phyloP scores from a whole-genome alignment of 192 early-diverging fungal species.

The Coemansia sp. region DNA sequence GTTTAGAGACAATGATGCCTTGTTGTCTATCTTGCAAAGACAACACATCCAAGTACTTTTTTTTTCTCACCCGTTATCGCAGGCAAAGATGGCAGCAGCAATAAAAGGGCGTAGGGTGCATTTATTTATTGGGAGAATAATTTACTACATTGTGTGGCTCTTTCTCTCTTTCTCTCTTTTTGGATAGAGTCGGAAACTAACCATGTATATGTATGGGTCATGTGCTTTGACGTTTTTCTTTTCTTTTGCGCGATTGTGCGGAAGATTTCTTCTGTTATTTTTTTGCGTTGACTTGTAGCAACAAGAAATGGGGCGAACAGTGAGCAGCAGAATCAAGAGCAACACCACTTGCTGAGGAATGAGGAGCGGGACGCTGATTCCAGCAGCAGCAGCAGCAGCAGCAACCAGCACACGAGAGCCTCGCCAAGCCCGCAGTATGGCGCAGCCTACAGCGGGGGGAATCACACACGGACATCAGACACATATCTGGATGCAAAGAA shows the following conservation, averaged over 20 bases:
- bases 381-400: neutral
- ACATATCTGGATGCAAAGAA: conserved; percentile 1
- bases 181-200: neutral
- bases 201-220: neutral
- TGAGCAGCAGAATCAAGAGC: neutral
- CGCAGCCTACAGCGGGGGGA: neutral
- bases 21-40: too few relatives aligned
- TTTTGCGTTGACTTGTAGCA: neutral
- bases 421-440: neutral
- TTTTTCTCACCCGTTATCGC: too few relatives aligned
- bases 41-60: too few relatives aligned
- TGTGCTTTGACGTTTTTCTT: neutral
- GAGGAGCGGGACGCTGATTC: neutral
- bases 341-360: neutral
- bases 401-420: neutral
- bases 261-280: neutral
- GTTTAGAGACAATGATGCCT: too few relatives aligned
- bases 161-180: too few relatives aligned
- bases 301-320: neutral
- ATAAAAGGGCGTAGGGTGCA: neutral
- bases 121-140: neutral
- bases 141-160: too few relatives aligned
- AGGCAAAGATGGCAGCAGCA: too few relatives aligned
- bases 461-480: neutral
- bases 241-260: neutral